Base-by-base conservation (phyloP, 768 basidiomycete genomes). In the Pleurotus djamor region DNA sequence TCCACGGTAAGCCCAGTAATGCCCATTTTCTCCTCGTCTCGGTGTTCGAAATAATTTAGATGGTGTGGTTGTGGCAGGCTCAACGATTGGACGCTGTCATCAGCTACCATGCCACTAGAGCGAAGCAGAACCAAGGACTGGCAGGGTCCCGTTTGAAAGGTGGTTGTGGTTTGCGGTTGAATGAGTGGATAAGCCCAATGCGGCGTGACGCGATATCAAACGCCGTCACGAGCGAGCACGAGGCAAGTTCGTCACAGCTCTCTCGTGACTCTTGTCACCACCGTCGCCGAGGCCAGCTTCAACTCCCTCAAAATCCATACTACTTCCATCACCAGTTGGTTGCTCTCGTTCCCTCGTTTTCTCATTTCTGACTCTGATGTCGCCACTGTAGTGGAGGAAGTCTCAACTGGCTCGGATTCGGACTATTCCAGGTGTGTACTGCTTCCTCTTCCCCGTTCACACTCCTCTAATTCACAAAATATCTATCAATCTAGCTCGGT, bases 321-420 rank as follows among this genome's bases (percentile, higher is more conserved):
- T 16, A 37, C 36, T 54, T 34, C 41, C 54, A 43, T 32, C 49
- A 50, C 34, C 54, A 56, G 54, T 56, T 14, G 54, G 54, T 56
- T 32, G 38, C 54, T 56, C 21, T 5, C 35, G 44, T 56, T 56
- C 54, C 54, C 44, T 56, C 41, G 2, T 17, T 21, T n/a, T 41
- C 10, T 41, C 14, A 10, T 21, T 14, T 56, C 54, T 56, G 54
- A 56, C 54, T 56, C 54, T 56, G 28, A 56, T 34, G 44, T 28
- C 41, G 28, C 6, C 28, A 14, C 36, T 43, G 5, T 56, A 88
- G 89, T 92, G 87, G 91, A 92, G 67, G 91, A 92, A 62, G 78
- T 85, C n/a, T 92, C 91, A 38, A 91, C 94, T 2, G 94, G 94
- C 49, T 96, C 95, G 12, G 95, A 96, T 70, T 95, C 93, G 35